These are phyloP conservation scores for Starmerella riodocensis DNA, from an alignment of 805 yeast species.

Conservation along the genomic window DNA sequence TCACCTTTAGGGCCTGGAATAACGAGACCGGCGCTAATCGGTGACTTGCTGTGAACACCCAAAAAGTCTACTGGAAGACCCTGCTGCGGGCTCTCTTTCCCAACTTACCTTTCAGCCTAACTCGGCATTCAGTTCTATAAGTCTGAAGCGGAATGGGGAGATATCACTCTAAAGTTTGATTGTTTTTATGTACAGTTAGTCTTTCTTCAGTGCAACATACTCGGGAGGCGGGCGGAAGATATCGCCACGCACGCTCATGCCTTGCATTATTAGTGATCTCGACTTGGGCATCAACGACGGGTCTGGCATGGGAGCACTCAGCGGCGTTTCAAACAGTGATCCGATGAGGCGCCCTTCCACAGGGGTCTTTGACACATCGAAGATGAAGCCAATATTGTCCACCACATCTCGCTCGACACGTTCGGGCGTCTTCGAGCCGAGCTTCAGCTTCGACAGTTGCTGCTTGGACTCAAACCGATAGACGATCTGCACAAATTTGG, in stretches of 20 bases:
- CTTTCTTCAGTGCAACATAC: slow-evolving; percentile 16
- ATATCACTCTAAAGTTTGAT: too few relatives aligned
- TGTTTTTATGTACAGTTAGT: slow-evolving; percentile 2
- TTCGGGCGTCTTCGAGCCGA: slow-evolving; percentile 34
- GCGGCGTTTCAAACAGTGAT: slow-evolving; percentile 45
- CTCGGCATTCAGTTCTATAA: too few relatives aligned
- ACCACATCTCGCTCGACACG: slow-evolving; percentile 40
- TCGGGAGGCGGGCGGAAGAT: slow-evolving; percentile 27
- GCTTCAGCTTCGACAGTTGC: slow-evolving; percentile 38
- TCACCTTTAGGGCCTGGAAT: too few relatives aligned
- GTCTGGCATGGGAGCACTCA: slow-evolving; percentile 26
- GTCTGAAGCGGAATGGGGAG: too few relatives aligned
- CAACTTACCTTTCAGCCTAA: too few relatives aligned
- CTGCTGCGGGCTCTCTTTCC: too few relatives aligned
- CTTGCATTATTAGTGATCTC: slow-evolving; percentile 23
- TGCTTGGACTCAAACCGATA: slow-evolving; percentile 54
- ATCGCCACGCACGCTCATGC: slow-evolving; percentile 30
- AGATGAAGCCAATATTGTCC: slow-evolving; percentile 48
- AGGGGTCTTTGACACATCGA: slow-evolving; percentile 43
- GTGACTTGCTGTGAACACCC: too few relatives aligned
- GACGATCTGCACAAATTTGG: slow-evolving; percentile 45
- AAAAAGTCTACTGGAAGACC: too few relatives aligned
- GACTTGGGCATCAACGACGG: slow-evolving; percentile 20
- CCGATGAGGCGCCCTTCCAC: slow-evolving; percentile 50
- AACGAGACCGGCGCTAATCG: too few relatives aligned